Evolutionary conservation across 495 filamentous ascomycete species (phyloP), one percentile per base, ranked within the genome.

Genomic region (Penicillium dipodomyicola): DNA sequence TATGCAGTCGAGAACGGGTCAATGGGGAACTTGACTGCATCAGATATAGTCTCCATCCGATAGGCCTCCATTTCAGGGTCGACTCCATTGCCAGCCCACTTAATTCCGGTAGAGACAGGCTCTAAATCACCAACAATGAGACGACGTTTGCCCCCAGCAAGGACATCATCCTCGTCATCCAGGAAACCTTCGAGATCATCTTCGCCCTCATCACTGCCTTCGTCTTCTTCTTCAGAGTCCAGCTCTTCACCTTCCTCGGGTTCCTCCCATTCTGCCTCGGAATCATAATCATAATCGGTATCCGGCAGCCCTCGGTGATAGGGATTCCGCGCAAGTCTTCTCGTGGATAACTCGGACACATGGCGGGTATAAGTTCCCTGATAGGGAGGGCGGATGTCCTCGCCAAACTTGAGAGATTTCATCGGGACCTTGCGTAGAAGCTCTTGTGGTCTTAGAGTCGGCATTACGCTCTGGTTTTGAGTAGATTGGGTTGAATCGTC

Each of bases 211-310:
- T 81, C 78, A 46, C 76, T 78, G 7, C 51, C 70, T n/a, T 77
- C 75, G 7, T 96, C 93, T 42, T 95, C 91, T 20, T 89, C 88
- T 52, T 92, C 87, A 0, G 85, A 88, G 54, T 84, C 83, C 5
- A 90, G 69, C 42, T 92, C 86, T 62, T 92, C 89, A 48, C 87
- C 90, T 64, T 94, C 90, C 49, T 89, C 88, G 3, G 84, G 83
- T 62, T 87, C 85, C 59, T 91, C 87, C 91, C 94, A 98, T 72
- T 97, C 95, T 0, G 88, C 92, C 68, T 99, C 94, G 0, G 92
- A 97, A 65, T 97, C 94, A 63, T 97, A 96, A 58, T 94, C 92
- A 68, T 99, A 97, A 64, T 95, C 78, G n/a, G 85, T 79, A 4
- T 87, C 79, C 4, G 88, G 84, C 7, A 94, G 61, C 9, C 66